A percentile compares a stretch with the other conserved stretches of the same genome.
Evolutionary conservation across 129 eudicot species (phyloP).

Genomic region (Flaveria sonorensis): DNA sequence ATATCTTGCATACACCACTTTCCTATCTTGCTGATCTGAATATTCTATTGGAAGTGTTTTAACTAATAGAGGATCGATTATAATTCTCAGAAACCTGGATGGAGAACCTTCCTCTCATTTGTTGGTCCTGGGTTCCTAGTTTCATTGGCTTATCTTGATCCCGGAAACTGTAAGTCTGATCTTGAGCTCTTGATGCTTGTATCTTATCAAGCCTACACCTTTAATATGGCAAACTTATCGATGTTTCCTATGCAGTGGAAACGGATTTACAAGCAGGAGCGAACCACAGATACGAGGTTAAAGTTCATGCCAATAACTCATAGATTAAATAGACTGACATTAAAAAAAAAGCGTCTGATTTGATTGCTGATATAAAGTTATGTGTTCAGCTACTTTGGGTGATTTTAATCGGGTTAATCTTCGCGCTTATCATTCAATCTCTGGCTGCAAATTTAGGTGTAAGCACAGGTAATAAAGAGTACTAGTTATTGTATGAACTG

Average conservation of each 20-base stretch:
- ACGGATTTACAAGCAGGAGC: conserved; percentile 99
- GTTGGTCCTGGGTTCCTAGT: conserved; percentile 99
- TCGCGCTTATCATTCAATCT: conserved; percentile 92
- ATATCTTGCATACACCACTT: neutral
- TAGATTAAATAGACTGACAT: neutral
- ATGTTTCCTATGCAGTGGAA: conserved; percentile 65
- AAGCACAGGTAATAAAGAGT: conserved; percentile 54
- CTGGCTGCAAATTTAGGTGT: conserved; percentile 98
- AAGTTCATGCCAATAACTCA: neutral
- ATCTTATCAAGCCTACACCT: neutral
- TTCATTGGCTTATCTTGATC: conserved; percentile 94
- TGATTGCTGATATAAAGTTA: neutral
- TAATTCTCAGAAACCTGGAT: conserved; percentile 66
- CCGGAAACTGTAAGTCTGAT: conserved; percentile 75
- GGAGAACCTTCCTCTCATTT: conserved; percentile 68
- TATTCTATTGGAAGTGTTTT: neutral
- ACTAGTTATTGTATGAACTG: neutral
- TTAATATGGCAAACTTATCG: neutral
- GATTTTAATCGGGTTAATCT: conserved; percentile 77
- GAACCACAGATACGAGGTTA: conserved; percentile 83
- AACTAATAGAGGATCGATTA: neutral
- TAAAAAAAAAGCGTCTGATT: neutral
- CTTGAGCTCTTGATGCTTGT: neutral
- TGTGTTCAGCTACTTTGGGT: conserved; percentile 84
- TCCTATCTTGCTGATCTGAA: neutral